Conservation (phyloP, 1,284 basidiomycete species). For the Cryptococcus wingfieldii region DNA sequence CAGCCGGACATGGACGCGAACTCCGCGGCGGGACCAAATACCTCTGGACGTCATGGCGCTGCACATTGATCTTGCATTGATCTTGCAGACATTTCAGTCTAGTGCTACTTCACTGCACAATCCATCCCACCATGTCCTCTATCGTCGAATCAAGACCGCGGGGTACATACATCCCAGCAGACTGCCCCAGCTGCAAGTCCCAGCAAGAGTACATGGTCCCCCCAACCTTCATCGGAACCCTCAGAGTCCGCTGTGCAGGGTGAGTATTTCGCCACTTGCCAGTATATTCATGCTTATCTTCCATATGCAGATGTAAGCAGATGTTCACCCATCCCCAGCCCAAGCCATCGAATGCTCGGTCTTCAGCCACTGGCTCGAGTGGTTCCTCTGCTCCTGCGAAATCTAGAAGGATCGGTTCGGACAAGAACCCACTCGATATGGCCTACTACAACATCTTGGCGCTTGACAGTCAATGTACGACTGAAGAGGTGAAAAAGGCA, state of each 20-base stretch:
- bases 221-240: slow-evolving; percentile 58
- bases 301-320: slow-evolving; percentile 22
- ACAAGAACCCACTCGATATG: slow-evolving; percentile 82
- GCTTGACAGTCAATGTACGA: slow-evolving; percentile 36
- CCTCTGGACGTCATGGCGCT: too few species aligned
- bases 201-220: slow-evolving; percentile 72
- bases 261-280: slow-evolving; percentile 47
- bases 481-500: slow-evolving; percentile 76
- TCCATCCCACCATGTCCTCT: slow-evolving; percentile 35
- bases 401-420: slow-evolving; percentile 61
- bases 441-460: slow-evolving; percentile 66
- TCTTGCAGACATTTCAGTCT: too few species aligned
- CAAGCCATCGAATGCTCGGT: slow-evolving; percentile 19
- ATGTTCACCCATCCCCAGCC: slow-evolving; percentile 41
- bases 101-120: too few species aligned
- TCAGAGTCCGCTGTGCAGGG: slow-evolving; percentile 66
- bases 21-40: too few species aligned
- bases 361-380: slow-evolving; percentile 4
- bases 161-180: slow-evolving; percentile 40
- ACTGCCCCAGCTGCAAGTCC: slow-evolving; percentile 56
- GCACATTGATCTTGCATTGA: too few species aligned
- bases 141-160: slow-evolving; percentile 46
- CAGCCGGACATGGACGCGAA: background rate
- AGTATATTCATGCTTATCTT: background rate
- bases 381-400: slow-evolving; percentile 6